Evolutionary conservation across 225 moss, liverwort and hornwort genomes (phyloP), one percentile per base, ranked within the genome.

Genomic region (Thuidium tamariscinum): DNA sequence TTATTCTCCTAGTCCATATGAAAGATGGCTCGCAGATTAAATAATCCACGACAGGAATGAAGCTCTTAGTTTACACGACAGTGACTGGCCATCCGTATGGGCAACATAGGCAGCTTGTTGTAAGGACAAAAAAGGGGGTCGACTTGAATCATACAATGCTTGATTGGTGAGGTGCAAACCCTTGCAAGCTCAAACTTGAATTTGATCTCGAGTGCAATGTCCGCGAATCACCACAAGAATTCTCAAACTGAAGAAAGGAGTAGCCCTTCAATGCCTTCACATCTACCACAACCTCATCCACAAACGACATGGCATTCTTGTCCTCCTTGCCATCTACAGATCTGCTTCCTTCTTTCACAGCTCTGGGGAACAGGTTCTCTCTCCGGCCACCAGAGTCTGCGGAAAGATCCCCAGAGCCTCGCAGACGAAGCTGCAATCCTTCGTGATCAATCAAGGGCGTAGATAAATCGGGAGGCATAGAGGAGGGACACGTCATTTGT

Each of bases 271-370:
- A 88, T 32, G 79, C 79, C 87, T 91, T 91, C 86, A 96, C 92
- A 86, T 95, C 94, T 46, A 96, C 90, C 59, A 92, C 94, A 61
- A 94, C 95, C 85, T 95, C 95, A 64, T 94, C 88, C 62, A 93
- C 86, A 34, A 88, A 92, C 44, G 79, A 51, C 79, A 90, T 62
- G 57, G 84, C 86, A 86, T 83, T 85, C 60, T 87, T 89, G 51
- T 89, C 89, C 59, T 87, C 89, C 61, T 88, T 90, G 80, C 80
- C 90, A 86, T 85, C 89, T 36, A 79, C 48, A 52, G 81, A 88
- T 71, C 86, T 82, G 88, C 74, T 87, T 67, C 85, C 82, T 56
- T 84, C 90, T 74, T 88, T 87, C 77, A 78, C 60, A 84, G 80
- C 65, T 75, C 79, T 87, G 48, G 89, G 69, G 64, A 81, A 87